These are phyloP conservation scores for Beta corolliflora DNA, from an alignment of 179 eudicot genomes.

Conservation along the genomic window DNA sequence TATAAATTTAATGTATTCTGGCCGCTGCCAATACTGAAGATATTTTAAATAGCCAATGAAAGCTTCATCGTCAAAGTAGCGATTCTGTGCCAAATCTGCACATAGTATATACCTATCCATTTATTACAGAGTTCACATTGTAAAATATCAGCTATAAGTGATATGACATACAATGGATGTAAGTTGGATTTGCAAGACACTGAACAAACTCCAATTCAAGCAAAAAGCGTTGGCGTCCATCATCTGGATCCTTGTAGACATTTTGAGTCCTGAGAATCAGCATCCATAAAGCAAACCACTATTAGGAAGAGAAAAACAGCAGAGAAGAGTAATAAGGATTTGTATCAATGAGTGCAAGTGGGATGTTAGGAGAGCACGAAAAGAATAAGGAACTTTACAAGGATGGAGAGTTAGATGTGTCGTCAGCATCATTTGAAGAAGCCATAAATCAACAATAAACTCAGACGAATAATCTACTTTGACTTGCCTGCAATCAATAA, in stretches of 20 bases:
- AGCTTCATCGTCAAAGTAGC: constrained; percentile 94
- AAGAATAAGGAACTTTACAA: constrained; percentile 17
- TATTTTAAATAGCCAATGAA: constrained; percentile 94
- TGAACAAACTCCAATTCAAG: constrained; percentile 88
- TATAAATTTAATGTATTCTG: constrained; percentile 81
- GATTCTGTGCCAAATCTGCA: constrained; percentile 92
- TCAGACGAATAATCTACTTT: background rate
- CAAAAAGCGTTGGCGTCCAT: constrained; percentile 85
- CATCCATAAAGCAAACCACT: constrained; percentile 8
- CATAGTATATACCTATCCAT: background rate
- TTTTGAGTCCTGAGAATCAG: constrained; percentile 36
- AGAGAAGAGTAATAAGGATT: background rate
- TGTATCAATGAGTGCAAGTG: background rate
- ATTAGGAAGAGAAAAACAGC: background rate
- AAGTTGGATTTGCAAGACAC: constrained; percentile 91
- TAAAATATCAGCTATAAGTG: background rate
- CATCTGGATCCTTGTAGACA: constrained; percentile 75
- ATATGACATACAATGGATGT: constrained; percentile 70
- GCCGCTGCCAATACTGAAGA: constrained; percentile 95
- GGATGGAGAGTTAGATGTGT: constrained; percentile 3
- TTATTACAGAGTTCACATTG: background rate
- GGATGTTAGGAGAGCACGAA: background rate
- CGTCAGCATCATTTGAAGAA: constrained; percentile 13
- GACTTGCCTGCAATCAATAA: background rate
- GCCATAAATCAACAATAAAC: background rate